Evolutionary conservation across 495 filamentous ascomycete species (phyloP).

Genomic region (Collariella sp.): DNA sequence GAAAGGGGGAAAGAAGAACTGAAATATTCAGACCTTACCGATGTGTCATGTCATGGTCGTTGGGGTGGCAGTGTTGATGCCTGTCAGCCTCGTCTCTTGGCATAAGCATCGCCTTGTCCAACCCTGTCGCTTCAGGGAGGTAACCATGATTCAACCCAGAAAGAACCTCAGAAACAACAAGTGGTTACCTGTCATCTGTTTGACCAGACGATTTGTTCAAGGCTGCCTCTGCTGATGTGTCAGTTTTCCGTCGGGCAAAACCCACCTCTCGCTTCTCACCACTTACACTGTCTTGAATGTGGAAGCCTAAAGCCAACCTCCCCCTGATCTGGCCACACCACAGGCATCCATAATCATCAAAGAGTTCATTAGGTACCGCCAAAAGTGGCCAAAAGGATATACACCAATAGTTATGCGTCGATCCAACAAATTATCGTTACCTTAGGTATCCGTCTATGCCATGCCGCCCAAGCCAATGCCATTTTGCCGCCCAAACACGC

Average conservation of each 20-base stretch:
- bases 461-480: conserved; percentile 5
- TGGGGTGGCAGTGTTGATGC: background rate
- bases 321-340: background rate
- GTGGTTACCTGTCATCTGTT: too few species aligned
- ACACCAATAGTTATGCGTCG: background rate
- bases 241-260: background rate
- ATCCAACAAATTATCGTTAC: background rate
- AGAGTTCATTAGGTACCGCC: background rate
- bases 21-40: background rate
- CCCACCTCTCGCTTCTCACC: background rate
- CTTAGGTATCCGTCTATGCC: conserved; percentile 12
- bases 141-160: background rate
- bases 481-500: conserved; percentile 31
- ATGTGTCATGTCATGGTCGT: background rate
- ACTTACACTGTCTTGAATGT: background rate
- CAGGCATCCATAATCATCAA: background rate
- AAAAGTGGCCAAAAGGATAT: background rate
- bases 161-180: too few species aligned
- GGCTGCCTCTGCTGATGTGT: background rate
- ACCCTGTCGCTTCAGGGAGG: background rate
- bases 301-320: background rate
- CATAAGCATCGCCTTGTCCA: background rate
- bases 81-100: background rate
- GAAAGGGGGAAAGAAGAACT: background rate
- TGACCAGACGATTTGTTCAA: too few species aligned